phyloP scores from a whole-genome alignment of 345 rosid species.

The Noccaea bulbosa region DNA sequence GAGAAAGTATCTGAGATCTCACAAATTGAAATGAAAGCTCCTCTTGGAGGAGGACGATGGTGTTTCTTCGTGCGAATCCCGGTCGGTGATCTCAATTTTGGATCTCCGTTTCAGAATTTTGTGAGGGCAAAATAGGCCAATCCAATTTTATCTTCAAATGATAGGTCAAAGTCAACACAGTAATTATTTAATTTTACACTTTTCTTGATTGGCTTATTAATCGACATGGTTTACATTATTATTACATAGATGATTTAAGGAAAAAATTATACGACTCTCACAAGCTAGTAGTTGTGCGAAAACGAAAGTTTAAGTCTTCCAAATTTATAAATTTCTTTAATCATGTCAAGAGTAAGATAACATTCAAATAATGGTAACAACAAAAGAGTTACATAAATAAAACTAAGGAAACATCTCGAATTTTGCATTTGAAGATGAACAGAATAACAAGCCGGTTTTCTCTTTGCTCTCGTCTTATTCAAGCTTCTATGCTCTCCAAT shows the following conservation, averaged over 20 bases:
- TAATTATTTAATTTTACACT: not conserved
- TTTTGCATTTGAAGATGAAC: slow-evolving; percentile 22
- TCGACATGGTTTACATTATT: not conserved
- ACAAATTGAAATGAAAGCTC: slow-evolving; percentile 31
- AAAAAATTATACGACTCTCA: too few species aligned
- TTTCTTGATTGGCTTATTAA: not conserved
- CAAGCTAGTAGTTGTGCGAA: not conserved
- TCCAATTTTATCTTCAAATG: slow-evolving; percentile 15
- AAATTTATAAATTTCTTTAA: slow-evolving; percentile 30
- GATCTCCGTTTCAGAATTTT: slow-evolving; percentile 28
- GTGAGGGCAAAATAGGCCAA: slow-evolving; percentile 36
- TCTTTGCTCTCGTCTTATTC: slow-evolving; percentile 28
- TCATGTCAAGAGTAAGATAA: slow-evolving; percentile 20
- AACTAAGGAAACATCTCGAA: slow-evolving; percentile 6
- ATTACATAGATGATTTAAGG: too few species aligned
- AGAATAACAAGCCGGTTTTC: slow-evolving; percentile 24
- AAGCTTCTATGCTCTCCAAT: slow-evolving; percentile 31
- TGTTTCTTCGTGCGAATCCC: slow-evolving; percentile 31
- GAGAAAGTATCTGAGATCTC: slow-evolving; percentile 37
- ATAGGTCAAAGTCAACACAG: slow-evolving; percentile 17
- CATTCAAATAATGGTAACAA: slow-evolving; percentile 11
- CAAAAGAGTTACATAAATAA: slow-evolving; percentile 16
- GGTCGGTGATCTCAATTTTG: slow-evolving; percentile 36
- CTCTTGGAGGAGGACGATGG: slow-evolving; percentile 35
- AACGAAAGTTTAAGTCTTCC: not conserved